phyloP scores from a whole-genome alignment of 441 rosid genomes.

The Pelargonium cotyledonis region DNA sequence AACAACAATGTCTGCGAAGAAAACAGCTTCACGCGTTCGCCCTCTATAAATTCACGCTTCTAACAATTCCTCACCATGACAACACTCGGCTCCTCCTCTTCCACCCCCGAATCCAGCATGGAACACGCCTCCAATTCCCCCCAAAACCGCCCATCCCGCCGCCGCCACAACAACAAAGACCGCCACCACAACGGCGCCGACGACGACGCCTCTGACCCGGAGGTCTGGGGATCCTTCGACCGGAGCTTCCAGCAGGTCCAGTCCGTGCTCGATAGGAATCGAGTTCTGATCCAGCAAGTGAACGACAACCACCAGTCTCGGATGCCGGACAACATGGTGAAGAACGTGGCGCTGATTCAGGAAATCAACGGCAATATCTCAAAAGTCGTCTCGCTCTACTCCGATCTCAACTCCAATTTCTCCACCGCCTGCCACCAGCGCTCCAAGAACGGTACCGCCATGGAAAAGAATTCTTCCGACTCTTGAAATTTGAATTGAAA shows the following conservation, averaged over 20 bases:
- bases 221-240: conserved; percentile 53
- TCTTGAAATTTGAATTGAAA: conserved; percentile 1
- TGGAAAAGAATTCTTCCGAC: not conserved
- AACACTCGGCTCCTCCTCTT: conserved; percentile 18
- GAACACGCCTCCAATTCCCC: conserved; percentile 21
- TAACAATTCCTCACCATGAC: not conserved
- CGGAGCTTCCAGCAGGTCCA: conserved; percentile 58
- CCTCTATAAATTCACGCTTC: too few relatives aligned
- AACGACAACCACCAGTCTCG: conserved; percentile 86
- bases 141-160: conserved; percentile 9
- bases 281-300: conserved; percentile 69
- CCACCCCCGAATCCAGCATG: conserved; percentile 26
- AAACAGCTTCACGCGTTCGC: too few relatives aligned
- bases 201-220: conserved; percentile 41
- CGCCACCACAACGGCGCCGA: conserved; percentile 12
- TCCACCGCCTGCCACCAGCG: conserved; percentile 30
- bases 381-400: conserved; percentile 70
- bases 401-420: conserved; percentile 56
- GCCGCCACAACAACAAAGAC: conserved; percentile 26
- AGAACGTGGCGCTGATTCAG: conserved; percentile 77
- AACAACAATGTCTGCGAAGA: not conserved
- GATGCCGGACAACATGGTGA: conserved; percentile 70
- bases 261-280: conserved; percentile 73
- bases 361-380: conserved; percentile 80
- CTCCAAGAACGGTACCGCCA: conserved; percentile 18